Base-by-base conservation (phyloP, 2,329 filamentous ascomycete species). In the Penicillium olsonii region DNA sequence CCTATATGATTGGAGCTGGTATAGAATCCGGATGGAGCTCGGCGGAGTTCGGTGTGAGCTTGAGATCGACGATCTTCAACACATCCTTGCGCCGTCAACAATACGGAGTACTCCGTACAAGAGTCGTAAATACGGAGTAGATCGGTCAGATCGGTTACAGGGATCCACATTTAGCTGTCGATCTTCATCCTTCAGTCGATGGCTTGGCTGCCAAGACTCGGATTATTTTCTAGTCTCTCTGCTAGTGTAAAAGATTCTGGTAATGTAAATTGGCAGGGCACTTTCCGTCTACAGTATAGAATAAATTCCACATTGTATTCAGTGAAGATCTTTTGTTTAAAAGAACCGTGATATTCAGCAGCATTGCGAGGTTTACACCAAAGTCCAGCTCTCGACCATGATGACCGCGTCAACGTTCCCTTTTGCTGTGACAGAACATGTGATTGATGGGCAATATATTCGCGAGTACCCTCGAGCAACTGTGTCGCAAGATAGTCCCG, bases 401-500 rank as follows among this genome's bases (percentile, higher is more conserved):
- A n/a, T n/a, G n/a, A n/a, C n/a, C n/a, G n/a, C n/a, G n/a, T n/a
- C n/a, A n/a, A n/a, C n/a, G 11, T 55, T 47, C 12, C 50, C 45
- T 14, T 53, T 53, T 20, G 38, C 15, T 4, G 37, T 50, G 11
- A 53, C 47, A 11, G 51, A 50, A 34, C 47, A 50, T 50, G 14
- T 42, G 7, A 37, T 53, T 20, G 40, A 50, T 33, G 47, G 43
- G 14, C 47, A 50, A 15, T 45, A 53, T 42, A 37, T 53, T 17
- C 47, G 51, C 2, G 51, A 53, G 42, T 53, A 50, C 18, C 43
- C 51, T 1, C 33, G 43, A 24, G 51, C 43, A 2, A 48, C 40
- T 2, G 2, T 41, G 4, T 20, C 41, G 11, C 27, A 40, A 8
- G 34, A 18, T n/a, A 9, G 43, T 6, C 17, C 17, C 11, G 9